Percentiles rank a stretch among this genome's conserved stretches.
Conservation (phyloP, 805 yeast species). For the Dipodascopsis tothii region DNA sequence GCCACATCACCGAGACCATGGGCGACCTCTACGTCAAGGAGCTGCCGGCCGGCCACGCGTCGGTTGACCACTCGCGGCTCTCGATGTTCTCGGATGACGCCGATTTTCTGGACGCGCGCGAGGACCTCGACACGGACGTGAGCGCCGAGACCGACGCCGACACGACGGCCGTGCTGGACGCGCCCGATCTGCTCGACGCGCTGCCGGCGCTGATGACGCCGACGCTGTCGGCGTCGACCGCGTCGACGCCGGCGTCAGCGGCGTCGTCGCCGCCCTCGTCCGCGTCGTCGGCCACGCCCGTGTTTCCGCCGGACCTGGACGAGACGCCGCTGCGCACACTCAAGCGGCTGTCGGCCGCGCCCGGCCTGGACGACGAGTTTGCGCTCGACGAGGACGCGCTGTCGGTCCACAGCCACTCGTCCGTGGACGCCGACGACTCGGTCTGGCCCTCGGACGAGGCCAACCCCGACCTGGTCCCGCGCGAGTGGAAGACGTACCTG, state of each 20-base stretch:
- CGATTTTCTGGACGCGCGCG: background rate
- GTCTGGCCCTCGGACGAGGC: slow-evolving; percentile 2
- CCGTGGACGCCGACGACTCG: too few relatives aligned
- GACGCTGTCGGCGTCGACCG: background rate
- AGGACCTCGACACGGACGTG: background rate
- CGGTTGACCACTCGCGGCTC: background rate
- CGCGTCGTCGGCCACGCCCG: too few relatives aligned
- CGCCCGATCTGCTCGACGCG: background rate
- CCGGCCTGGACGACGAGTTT: too few relatives aligned
- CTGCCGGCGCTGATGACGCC: background rate
- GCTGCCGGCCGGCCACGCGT: background rate
- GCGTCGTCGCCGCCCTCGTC: slow-evolving; percentile 5
- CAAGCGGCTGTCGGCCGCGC: too few relatives aligned
- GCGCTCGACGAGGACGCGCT: too few relatives aligned
- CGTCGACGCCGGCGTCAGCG: slow-evolving; percentile 1
- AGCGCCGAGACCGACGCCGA: slow-evolving; percentile 1
- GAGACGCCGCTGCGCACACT: too few relatives aligned
- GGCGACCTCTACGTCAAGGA: slow-evolving; percentile 4
- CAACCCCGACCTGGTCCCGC: slow-evolving; percentile 62
- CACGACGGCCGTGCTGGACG: background rate
- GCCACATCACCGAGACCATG: slow-evolving; percentile 5
- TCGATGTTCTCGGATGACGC: background rate
- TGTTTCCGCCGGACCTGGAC: too few relatives aligned
- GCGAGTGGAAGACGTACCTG: slow-evolving; percentile 47
- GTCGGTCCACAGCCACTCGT: too few relatives aligned